These are phyloP conservation scores for Ceratobasidium sp. DNA, from an alignment of 1,284 basidiomycete genomes.

Conservation along the genomic window DNA sequence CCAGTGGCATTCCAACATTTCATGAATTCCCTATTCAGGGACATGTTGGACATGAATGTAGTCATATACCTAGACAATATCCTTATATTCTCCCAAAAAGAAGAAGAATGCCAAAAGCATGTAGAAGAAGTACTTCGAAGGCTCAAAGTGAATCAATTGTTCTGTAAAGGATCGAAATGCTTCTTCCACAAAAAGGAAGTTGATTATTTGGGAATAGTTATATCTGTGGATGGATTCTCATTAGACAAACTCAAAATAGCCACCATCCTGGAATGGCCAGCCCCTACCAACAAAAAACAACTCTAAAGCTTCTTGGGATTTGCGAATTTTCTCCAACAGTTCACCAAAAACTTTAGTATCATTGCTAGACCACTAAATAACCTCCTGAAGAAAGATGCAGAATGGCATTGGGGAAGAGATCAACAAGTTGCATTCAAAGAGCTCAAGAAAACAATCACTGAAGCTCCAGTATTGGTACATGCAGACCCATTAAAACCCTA, in stretches of 20 bases:
- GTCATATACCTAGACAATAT: slow-evolving; percentile 43
- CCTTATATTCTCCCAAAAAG: slow-evolving; percentile 21
- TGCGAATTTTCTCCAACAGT: slow-evolving; percentile 49
- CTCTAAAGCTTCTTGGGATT: slow-evolving; percentile 51
- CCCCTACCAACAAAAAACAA: slow-evolving; percentile 49
- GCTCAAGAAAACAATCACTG: slow-evolving; percentile 44
- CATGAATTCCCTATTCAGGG: slow-evolving; percentile 48
- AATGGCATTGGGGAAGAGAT: slow-evolving; percentile 42
- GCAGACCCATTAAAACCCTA: slow-evolving; percentile 25
- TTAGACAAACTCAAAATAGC: slow-evolving; percentile 56
- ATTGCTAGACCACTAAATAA: slow-evolving; percentile 47
- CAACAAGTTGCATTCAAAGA: slow-evolving; percentile 46
- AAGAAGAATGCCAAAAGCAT: slow-evolving; percentile 47
- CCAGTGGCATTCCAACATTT: slow-evolving; percentile 51
- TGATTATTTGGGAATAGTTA: slow-evolving; percentile 55
- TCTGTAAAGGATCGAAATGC: slow-evolving; percentile 12
- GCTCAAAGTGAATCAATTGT: slow-evolving; percentile 44
- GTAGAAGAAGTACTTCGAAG: slow-evolving; percentile 51
- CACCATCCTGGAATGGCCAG: slow-evolving; percentile 53
- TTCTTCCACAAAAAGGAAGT: slow-evolving; percentile 45
- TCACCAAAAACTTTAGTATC: slow-evolving; percentile 47
- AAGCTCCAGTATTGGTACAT: slow-evolving; percentile 20
- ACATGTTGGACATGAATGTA: slow-evolving; percentile 46
- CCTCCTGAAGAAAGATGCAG: slow-evolving; percentile 44
- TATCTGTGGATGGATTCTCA: slow-evolving; percentile 49